phyloP scores from a whole-genome alignment of 2,329 filamentous ascomycete species.

The Nothomitra cinnamomea region DNA sequence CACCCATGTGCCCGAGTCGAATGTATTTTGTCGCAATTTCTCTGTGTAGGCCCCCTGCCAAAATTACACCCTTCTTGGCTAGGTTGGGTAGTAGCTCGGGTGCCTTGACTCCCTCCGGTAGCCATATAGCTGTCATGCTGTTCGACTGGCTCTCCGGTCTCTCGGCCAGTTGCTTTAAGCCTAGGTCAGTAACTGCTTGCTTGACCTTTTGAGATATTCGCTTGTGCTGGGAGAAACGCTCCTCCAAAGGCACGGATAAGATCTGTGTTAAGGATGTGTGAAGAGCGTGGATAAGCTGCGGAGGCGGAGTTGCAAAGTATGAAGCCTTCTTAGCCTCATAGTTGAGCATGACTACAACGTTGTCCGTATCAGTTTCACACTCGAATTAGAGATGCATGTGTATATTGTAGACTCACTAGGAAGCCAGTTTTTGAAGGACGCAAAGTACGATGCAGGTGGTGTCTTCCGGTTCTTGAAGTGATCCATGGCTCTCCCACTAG shows the following conservation, averaged over 20 bases:
- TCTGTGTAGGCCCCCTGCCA: conserved; percentile 91
- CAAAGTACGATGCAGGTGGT: conserved; percentile 78
- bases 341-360: conserved; percentile 71
- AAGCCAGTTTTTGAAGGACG: conserved; percentile 92
- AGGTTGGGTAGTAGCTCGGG: conserved; percentile 74
- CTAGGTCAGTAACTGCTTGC: conserved; percentile 60
- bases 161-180: conserved; percentile 69
- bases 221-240: conserved; percentile 70
- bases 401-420: conserved; percentile 43
- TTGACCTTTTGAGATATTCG: conserved; percentile 74
- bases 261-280: conserved; percentile 82
- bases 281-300: conserved; percentile 82
- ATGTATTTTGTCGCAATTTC: conserved; percentile 89
- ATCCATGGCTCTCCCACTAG: conserved; percentile 74
- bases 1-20: conserved; percentile 94
- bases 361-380: background rate
- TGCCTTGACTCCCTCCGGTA: conserved; percentile 68
- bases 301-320: conserved; percentile 93
- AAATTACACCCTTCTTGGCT: conserved; percentile 74
- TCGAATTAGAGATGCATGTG: background rate
- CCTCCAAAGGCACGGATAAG: conserved; percentile 57
- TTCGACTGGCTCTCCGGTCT: conserved; percentile 86
- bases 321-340: conserved; percentile 96
- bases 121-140: conserved; percentile 94
- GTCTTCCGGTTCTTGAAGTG: conserved; percentile 64